These are phyloP conservation scores for Coccomyxa sp. DNA, from an alignment of 139 green algal species.

Conservation along the genomic window DNA sequence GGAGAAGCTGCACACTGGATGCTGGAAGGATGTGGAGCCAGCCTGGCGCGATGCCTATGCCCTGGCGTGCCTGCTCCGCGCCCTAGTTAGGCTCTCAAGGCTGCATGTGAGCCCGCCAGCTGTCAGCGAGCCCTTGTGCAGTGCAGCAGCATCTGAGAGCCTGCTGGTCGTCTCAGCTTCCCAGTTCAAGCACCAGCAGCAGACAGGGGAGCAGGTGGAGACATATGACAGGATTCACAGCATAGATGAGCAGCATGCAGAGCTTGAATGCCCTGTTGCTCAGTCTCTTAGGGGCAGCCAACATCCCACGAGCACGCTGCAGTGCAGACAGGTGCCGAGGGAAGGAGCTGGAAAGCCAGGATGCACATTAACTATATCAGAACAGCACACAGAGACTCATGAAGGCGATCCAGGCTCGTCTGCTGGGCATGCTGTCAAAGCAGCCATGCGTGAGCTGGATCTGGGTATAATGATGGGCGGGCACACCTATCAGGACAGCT, in stretches of 20 bases:
- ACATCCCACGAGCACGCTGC: no score
- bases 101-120: no score
- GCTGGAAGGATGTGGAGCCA: slow-evolving; percentile 71
- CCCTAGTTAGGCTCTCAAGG: no score
- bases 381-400: neutral
- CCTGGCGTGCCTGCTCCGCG: slow-evolving; percentile 45
- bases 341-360: neutral
- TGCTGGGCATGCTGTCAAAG: no score
- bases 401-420: no score
- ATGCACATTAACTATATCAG: neutral
- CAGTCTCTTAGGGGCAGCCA: no score
- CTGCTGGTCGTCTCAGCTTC: no score
- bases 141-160: no score
- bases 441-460: slow-evolving; percentile 59
- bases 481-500: slow-evolving; percentile 31
- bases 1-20: slow-evolving; percentile 84
- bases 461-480: slow-evolving; percentile 83
- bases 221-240: no score
- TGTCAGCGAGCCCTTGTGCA: no score
- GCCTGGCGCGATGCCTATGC: slow-evolving; percentile 79
- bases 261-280: neutral
- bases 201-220: no score
- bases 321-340: neutral
- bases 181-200: no score
- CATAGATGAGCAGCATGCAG: neutral